Percentiles rank a stretch among this genome's conserved stretches.
Conservation (phyloP, 768 basidiomycete species). For the Leccinum pellstonianum region DNA sequence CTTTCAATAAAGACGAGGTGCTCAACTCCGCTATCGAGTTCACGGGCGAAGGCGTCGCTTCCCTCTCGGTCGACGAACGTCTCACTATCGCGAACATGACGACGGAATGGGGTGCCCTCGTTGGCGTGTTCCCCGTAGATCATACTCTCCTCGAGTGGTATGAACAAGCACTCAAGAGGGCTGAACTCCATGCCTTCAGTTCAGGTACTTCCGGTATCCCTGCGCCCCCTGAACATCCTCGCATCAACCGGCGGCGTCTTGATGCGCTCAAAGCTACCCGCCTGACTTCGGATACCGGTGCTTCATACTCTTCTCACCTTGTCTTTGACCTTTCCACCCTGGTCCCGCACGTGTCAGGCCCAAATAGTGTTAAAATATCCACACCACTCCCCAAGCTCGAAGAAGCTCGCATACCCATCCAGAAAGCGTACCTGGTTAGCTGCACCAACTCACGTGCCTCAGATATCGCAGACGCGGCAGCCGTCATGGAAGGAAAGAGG, state of each 20-base stretch:
- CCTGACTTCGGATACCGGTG: conserved; percentile 71
- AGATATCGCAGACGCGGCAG: conserved; percentile 89
- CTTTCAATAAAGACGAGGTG: conserved; percentile 95
- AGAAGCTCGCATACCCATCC: conserved; percentile 69
- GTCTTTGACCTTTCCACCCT: conserved; percentile 91
- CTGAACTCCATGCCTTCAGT: conserved; percentile 76
- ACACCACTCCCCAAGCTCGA: conserved; percentile 87
- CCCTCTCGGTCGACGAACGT: conserved; percentile 84
- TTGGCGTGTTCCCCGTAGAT: conserved; percentile 93
- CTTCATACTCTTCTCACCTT: conserved; percentile 83
- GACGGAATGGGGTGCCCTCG: conserved; percentile 98
- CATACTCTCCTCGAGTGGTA: conserved; percentile 84
- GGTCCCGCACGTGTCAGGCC: conserved; percentile 94
- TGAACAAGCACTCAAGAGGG: conserved; percentile 63
- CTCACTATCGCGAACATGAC: conserved; percentile 99
- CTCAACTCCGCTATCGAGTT: conserved; percentile 97
- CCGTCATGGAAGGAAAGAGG: conserved; percentile 77
- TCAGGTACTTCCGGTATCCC: conserved; percentile 50
- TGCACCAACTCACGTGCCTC: conserved; percentile 98
- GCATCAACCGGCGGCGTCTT: conserved; percentile 76
- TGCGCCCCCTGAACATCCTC: conserved; percentile 76
- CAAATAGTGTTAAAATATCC: conserved; percentile 97
- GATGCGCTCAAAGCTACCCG: conserved; percentile 54
- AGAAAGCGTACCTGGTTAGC: conserved; percentile 97
- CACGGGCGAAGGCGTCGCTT: conserved; percentile 79